Base-by-base conservation (phyloP, 352 stramenopile genomes). In the Globisporangium canariense region DNA sequence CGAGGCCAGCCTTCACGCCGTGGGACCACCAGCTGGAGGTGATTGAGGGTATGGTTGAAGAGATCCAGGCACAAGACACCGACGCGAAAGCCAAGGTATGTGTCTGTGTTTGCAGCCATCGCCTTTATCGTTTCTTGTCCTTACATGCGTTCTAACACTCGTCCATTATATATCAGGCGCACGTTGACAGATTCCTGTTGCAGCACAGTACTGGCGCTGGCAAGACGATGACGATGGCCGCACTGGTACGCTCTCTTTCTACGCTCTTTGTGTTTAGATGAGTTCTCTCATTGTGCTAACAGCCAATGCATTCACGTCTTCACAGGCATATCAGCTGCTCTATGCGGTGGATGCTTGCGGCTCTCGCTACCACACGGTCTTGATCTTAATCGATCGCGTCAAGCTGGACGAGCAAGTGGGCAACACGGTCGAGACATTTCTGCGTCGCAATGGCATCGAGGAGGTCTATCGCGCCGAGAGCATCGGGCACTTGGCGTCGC, bases 371-470 rank as follows among this genome's bases (percentile, higher is more conserved):
- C 83, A 93, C 68, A 92, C 86, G 3, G 64, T 94, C 11, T 69
- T 94, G 45, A 72, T 94, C 66, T 65, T 94, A 50, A 71, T 91
- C 47, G 86, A 94, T 47, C 81, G 86, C 47, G 83, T 94, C n/a
- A 92, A 92, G 52, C 69, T 94, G 50, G 85, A 94, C 54, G 79
- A 93, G 32, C 86, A 94, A 54, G 81, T 93, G 22, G 84, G 86
- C 32, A 76, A 80, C 54, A 83, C 69, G 3, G 83, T 94, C 45
- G 78, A 93, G 71, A 62, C n/a, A 8, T 94, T 83, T 65, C 62
- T 94, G 34, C 76, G 69, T 7, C 86, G 77, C 43, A 94, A 94
- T 43, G 84, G 86, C 18, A 67, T 94, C 30, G 69, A 89, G 34
- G 73, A 86, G 22, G 73, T 93, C 50, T 89, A 86, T 62, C 81